Evolutionary conservation across 1,139 yeast genomes (phyloP), one percentile per base, ranked within the genome.

Genomic region (Schizosaccharomyces versatilis): DNA sequence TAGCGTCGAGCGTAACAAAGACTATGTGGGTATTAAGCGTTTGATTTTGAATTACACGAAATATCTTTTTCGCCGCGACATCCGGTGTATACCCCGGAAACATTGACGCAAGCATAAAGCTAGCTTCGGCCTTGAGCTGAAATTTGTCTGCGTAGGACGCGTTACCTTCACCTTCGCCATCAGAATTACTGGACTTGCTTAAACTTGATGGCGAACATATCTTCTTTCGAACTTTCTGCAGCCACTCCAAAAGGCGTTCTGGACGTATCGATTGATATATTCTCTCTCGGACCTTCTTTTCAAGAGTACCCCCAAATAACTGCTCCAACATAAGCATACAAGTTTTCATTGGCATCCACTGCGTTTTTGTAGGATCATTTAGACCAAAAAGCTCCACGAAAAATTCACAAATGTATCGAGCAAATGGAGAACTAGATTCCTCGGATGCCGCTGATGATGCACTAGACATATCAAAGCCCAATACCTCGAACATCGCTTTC

Each of bases 41-140:
- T 39, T 38, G 52, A 15, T 49, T 49, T 17, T 49, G 52, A 9
- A 49, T 14, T 7, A 49, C 19, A 7, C 52, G 52, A 10, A 49
- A 49, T 7, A 49, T 38, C 36, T 38, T 49, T 14, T 38, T 39
- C 1, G 38, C 41, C 10, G 52, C 42, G 15, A 38, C 36, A 17
- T 49, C 42, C 12, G 52, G 52, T 12, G 42, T 38, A 49, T 49
- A 49, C 7, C 52, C 42, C 7, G 52, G 52, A 39, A 49, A 49
- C 41, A 49, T 39, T 7, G 52, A 38, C n/a, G 52, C 52, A 39
- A 49, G 52, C 42, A 49, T 15, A 14, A 49, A 19, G 10, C 52
- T 38, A 10, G 52, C 52, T 14, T 49, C 52, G 7, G 49, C 49
- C 32, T 44, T 44, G 1, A 44, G 38, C 32, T 44, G 49, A 44